Evolutionary conservation across 2,329 filamentous ascomycete genomes (phyloP).

Genomic region (Aspergillus niger): DNA sequence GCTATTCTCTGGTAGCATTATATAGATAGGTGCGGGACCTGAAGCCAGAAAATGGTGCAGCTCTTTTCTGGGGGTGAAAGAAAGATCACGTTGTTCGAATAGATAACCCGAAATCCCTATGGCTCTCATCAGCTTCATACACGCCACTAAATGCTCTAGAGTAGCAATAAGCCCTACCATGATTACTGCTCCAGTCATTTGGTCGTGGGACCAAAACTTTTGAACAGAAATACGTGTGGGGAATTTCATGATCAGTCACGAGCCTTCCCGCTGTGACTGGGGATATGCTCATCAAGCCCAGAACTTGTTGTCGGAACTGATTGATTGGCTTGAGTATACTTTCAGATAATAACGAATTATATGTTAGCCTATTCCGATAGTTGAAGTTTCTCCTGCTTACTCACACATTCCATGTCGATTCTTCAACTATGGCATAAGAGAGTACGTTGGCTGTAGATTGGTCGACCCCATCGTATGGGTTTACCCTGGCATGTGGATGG

Average conservation of each 20-base stretch:
- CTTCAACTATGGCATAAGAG: neutral
- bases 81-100: neutral
- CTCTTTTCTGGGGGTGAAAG: neutral
- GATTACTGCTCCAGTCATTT: neutral
- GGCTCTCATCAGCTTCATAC: no score
- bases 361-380: no score
- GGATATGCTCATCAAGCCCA: neutral
- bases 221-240: constrained; percentile 6
- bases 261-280: neutral
- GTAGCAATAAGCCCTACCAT: neutral
- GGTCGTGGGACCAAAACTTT: neutral
- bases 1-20: neutral
- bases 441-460: neutral
- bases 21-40: neutral
- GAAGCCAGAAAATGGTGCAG: neutral
- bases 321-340: neutral
- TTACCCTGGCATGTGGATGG: neutral
- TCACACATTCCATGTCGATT: neutral
- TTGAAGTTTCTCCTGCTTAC: neutral
- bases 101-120: neutral
- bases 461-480: neutral
- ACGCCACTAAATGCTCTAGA: no score
- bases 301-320: neutral
- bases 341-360: no score
- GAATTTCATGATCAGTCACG: neutral